These are phyloP conservation scores for Paraphoma sp. DNA, from an alignment of 2,329 filamentous ascomycete genomes.

Conservation along the genomic window DNA sequence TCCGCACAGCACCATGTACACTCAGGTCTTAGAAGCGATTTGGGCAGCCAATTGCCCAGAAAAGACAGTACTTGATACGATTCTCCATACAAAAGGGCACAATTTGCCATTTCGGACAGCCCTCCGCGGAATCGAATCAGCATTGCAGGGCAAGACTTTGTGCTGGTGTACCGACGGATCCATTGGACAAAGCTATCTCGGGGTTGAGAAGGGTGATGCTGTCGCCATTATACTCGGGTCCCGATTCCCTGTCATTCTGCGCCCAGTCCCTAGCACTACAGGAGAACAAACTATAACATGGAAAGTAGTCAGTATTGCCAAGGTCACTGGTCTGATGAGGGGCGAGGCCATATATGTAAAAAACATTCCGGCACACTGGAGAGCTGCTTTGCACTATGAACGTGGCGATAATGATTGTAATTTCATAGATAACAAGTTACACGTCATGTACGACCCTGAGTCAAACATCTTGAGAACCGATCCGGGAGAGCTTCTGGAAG, in stretches of 20 bases:
- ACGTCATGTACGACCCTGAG: background rate
- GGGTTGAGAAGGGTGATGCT: conserved; percentile 1
- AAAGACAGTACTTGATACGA: too few relatives aligned
- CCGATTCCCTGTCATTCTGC: conserved; percentile 1
- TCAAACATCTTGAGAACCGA: background rate
- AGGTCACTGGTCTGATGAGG: conserved; percentile 2
- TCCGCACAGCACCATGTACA: too few relatives aligned
- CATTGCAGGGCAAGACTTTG: background rate
- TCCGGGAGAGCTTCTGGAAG: conserved; percentile 6
- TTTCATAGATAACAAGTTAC: background rate
- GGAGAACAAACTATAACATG: background rate
- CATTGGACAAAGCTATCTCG: background rate
- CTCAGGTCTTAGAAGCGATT: too few relatives aligned
- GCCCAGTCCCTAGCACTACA: background rate
- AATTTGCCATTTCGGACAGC: background rate
- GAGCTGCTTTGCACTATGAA: background rate
- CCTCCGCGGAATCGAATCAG: background rate
- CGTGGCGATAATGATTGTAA: background rate
- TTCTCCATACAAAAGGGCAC: background rate
- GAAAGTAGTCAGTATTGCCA: conserved; percentile 4
- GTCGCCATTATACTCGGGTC: conserved; percentile 5
- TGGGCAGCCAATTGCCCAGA: too few relatives aligned
- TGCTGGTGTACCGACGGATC: background rate
- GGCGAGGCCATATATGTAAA: conserved; percentile 9
- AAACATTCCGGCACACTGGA: background rate